Evolutionary conservation across 2,329 filamentous ascomycete species (phyloP), one percentile per base, ranked within the genome.

Genomic region (Fulvia fulva): DNA sequence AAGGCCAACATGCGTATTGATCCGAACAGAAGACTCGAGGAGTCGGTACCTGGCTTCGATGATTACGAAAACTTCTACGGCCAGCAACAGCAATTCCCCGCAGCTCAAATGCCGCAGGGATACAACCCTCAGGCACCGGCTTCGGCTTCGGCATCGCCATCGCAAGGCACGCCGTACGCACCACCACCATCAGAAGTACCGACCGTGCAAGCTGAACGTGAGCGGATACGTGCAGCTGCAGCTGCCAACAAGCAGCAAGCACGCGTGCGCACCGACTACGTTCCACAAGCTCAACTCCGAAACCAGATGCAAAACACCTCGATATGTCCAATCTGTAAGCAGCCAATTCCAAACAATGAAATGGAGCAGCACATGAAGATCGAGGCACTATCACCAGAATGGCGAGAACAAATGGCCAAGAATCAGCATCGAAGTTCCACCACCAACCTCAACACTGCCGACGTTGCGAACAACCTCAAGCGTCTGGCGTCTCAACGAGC

Each of bases 341-440:
- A 96, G 76, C 86, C 90, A 66, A 91, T 97, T 59, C 90, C 91
- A 7, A 85, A 90, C 68, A 85, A 88, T 67, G 93, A 97, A 76
- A 83, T 97, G 65, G 90, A 94, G 60, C 87, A 93, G 63, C 93
- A 97, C 71, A 93, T 97, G 85, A 86, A 90, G 74, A 96, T 97
- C 71, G 93, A 97, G 76, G 82, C 97, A 49, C 83, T 97, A 59
- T 93, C 97, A 72, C 93, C 93, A 0, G 85, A 89, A 59, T 97
- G 93, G 92, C 96, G 96, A 73, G 92, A 97, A 72, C 92, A 97
- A 73, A 91, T 91, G 66, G 89, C 90, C 58, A 96, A 96, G 73
- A 86, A 90, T 16, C 91, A 96, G 47, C 86, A 89, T 12, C 87
- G 93, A 62, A 90, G 88, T 63, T 85, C 90, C 1, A 92, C 89